Evolutionary conservation across 2,329 filamentous ascomycete genomes (phyloP), one percentile per base, ranked within the genome.

Genomic region (Hypoxylon sp.): DNA sequence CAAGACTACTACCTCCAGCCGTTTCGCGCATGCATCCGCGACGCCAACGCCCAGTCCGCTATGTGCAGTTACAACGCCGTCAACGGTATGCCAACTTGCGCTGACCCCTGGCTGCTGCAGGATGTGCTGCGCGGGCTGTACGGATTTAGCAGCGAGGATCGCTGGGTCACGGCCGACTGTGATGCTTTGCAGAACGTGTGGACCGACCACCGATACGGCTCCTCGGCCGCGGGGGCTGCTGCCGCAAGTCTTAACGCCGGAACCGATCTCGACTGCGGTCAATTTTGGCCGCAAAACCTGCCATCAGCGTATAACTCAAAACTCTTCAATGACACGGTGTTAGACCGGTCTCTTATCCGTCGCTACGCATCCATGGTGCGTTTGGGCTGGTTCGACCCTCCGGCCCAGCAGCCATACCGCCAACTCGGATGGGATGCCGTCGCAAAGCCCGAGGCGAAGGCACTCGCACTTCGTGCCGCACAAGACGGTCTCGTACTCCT

Each of bases 1-100:
- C 82, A 84, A 0, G 89, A 91, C 70, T 92, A 91, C 77, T 91
- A 90, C 70, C 81, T 90, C 50, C 88, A 85, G 2, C 84, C 88
- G 0, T 92, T 92, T 78, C 81, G 88, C 68, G 82, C 83, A 72
- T 91, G 89, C 75, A 85, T 84, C 37, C 81, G 84, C 8, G 86
- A 88, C 72, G 82, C 84, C 4, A 82, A 83, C 32, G 84, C 83
- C 1, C 80, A 81, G 19, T 88, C 87, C 32, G 79, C 88, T 63
- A 89, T 89, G 87, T 88, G 86, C 70, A 83, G 82, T 1, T 88
- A 89, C 74, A 89, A 91, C 68, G 81, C 87, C 0, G 81, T 92
- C 29, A 90, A 91, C 64, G 89, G 89, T 0, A 82, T 88, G 0
- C 89, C 90, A 0, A 83, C 87, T 2, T 91, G 90, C 68, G 87